Conservation (phyloP, 192 early-diverging fungal genomes). For the Entrophospora sp. region DNA sequence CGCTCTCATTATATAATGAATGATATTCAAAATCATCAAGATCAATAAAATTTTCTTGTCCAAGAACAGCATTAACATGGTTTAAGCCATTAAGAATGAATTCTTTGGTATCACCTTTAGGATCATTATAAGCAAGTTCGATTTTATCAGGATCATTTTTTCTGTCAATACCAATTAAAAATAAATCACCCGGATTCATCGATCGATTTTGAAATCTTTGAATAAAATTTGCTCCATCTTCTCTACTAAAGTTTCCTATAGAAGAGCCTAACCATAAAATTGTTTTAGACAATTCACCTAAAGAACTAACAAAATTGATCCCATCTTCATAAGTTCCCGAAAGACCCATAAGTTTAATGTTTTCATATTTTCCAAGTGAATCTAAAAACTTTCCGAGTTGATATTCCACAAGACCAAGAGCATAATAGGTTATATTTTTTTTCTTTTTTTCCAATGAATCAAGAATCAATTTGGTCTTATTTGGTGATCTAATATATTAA, state of each 20-base stretch:
- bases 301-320: conserved; percentile 49
- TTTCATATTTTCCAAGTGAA: conserved; percentile 54
- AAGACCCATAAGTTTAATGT: conserved; percentile 68
- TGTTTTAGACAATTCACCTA: conserved; percentile 51
- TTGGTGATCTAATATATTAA: conserved; percentile 62
- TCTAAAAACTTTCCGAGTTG: conserved; percentile 65
- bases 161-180: conserved; percentile 80
- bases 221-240: conserved; percentile 64
- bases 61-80: conserved; percentile 66
- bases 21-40: conserved; percentile 59
- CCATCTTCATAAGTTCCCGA: conserved; percentile 87
- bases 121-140: conserved; percentile 78
- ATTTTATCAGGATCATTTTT: conserved; percentile 65
- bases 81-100: conserved; percentile 82
- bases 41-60: conserved; percentile 50
- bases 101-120: conserved; percentile 59
- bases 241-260: conserved; percentile 67
- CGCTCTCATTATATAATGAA: conserved; percentile 58
- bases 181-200: conserved; percentile 61
- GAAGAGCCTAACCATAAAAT: conserved; percentile 88
- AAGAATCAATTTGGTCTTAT: conserved; percentile 79
- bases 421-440: conserved; percentile 71
- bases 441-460: conserved; percentile 58
- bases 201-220: conserved; percentile 41
- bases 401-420: conserved; percentile 77